Conservation (phyloP, 2,329 filamentous ascomycete species). For the Trichoderma afroharzianum region DNA sequence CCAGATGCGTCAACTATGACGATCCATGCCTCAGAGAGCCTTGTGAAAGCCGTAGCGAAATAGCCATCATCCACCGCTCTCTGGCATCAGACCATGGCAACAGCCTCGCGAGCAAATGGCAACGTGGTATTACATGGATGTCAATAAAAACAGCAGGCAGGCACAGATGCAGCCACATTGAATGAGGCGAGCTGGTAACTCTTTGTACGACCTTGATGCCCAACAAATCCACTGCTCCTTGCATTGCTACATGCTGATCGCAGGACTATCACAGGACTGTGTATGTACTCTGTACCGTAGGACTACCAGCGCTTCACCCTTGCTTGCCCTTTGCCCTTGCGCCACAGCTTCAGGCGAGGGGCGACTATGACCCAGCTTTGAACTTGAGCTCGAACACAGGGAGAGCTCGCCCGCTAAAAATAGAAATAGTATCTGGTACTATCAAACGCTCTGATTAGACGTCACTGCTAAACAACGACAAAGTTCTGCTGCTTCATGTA, state of each 20-base stretch:
- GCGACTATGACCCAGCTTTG: neutral
- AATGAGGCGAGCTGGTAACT: neutral
- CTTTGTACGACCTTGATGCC: neutral
- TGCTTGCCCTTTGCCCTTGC: neutral
- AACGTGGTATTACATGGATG: neutral
- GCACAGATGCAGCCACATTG: neutral
- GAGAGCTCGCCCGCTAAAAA: neutral
- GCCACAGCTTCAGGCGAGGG: neutral
- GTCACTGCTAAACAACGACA: neutral
- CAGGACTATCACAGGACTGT: neutral
- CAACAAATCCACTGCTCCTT: neutral
- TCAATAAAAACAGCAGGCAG: neutral
- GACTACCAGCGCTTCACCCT: neutral
- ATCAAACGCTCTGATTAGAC: neutral
- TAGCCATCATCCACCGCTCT: neutral
- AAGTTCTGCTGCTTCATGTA: neutral
- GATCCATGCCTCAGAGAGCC: neutral
- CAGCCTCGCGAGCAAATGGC: neutral
- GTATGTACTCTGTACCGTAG: no score
- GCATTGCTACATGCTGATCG: neutral
- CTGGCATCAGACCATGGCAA: neutral
- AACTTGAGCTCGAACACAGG: neutral
- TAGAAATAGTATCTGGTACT: neutral
- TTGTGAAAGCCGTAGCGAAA: neutral
- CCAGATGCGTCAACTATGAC: neutral